Base-by-base conservation (phyloP, 139 green algal genomes). In the Edaphochlamys debaryana region DNA sequence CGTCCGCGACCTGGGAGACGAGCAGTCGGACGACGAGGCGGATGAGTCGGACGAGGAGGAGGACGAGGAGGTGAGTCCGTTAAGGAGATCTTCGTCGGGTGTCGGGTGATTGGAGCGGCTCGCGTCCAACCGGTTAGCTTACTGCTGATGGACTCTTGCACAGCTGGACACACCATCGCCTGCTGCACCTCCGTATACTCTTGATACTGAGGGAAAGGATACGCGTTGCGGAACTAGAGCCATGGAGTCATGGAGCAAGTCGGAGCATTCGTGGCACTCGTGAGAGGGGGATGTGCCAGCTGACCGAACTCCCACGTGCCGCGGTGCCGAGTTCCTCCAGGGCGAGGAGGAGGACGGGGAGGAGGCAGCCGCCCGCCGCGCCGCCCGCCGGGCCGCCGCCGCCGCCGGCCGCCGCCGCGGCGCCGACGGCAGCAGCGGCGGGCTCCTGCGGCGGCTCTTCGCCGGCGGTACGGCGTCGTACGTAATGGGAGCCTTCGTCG, bases 21-120 rank as follows among this genome's bases (percentile, higher is more conserved):
- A 79, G 71, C 36, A 38, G 23, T 50, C 67, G 23, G 71, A 79
- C 42, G 71, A 67, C 23, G 71, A 79, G n/a, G 71, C 67, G 22
- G 71, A 67, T 0, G 71, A 79, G 52, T 50, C 67, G 36, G 52
- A 52, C 32, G 40, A 25, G 23, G 38, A 56, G 38, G 38, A 42
- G 40, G 67, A 34, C 40, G 34, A 70, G 20, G 64, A 42, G 52
- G 52, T 54, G 48, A 15, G 48, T 11, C 11, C 11, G 48, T 54
- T 54, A 23, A 29, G 17, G 52, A 62, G 52, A 20, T 25, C 13
- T 22, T 15, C 45, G 45, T 9, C 11, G 45, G 45, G 11, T 13
- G 11, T 54, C 11, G 45, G 45, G 45, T 22, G 9, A 13, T 9
- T 9, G 45, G 45, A 9, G 45, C 9, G 45, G 11, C 45, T 54